Evolutionary conservation across 2,329 filamentous ascomycete genomes (phyloP), one percentile per base, ranked within the genome.

Genomic region (Pseudogymnoascus sp.): DNA sequence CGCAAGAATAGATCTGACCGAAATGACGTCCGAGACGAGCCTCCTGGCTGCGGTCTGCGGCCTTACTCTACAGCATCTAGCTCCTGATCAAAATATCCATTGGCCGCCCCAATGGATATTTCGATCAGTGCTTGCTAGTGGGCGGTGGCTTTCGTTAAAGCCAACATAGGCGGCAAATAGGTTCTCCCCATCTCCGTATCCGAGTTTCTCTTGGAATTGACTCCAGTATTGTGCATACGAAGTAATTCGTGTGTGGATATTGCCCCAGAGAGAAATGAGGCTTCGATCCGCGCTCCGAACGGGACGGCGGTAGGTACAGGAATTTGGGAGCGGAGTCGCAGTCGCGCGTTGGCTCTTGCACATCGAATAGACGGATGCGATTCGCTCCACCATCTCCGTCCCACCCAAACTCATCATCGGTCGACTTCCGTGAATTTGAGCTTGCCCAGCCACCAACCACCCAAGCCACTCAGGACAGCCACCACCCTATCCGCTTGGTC

Each of bases 11-110:
- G 41, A 47, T 29, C 41, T 29, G 41, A 47, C 41, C 41, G 41
- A 47, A 24, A 47, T 47, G 41, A 47, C 41, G 41, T 47, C 41
- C 41, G 41, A 47, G 41, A 47, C 24, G 41, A 40, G 39, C 39
- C 39, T 21, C 17, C 39, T 40, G 15, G n/a, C 9, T 44, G 40
- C 9, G 40, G 7, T 44, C 26, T 47, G 41, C 41, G 41, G 41
- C 41, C 41, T 47, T 47, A 47, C 41, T 47, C 24, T 29, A 47
- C 41, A 29, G 40, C 40, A 44, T 13, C 41, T 29, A n/a, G 9
- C 21, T 29, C 21, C 26, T 3, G 21, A 13, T 44, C 26, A 17
- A 17, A 17, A 17, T 17, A 17, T 17, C 17, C 17, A 17, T 26
- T 26, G 21, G 40, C 11, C 6, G 40, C 7, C 39, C 37, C 15